Evolutionary conservation across 768 basidiomycete genomes (phyloP), one percentile per base, ranked within the genome.

Genomic region (Mycena haematopus): DNA sequence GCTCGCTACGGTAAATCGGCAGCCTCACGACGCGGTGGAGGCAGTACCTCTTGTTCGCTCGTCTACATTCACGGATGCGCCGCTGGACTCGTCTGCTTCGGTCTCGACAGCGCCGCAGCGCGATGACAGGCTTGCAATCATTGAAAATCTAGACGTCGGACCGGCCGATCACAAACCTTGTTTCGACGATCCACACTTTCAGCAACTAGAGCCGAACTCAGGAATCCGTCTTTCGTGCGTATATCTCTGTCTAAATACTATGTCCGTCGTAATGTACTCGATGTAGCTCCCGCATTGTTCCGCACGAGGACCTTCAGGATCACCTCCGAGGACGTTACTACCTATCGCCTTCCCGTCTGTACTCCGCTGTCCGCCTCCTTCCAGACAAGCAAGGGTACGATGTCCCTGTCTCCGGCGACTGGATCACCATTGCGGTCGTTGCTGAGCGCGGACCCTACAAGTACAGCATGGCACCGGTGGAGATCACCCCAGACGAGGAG

Each of bases 401-500:
- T 47, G 85, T 99, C 1, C 96, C 96, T 11, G 89, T 98, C 1
- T 85, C 86, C 7, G 92, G 92, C 2, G 97, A 99, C 74, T 99
- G 94, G 92, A 84, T 98, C 44, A 96, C 95, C 7, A 93, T 99
- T 50, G 96, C 94, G 2, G 96, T 99, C 6, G 88, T 99, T 15
- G 96, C 95, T 2, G 94, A 96, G 73, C 86, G 95, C 22, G 89
- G 94, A 3, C 89, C 88, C 8, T 79, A 96, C 71, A 87, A 85
- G 65, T 84, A 88, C 67, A 92, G 82, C 50, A 84, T 83, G 60
- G 87, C 89, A 31, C 90, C 90, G 52, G 85, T 89, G 21, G 72
- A 82, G 14, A 72, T 84, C 8, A 83, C 76, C 33, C 79, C 79
- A 27, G 83, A 86, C 51, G 82, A 80, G 7, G 78, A 76, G 19